Evolutionary conservation across 1,284 basidiomycete species (phyloP), one percentile per base, ranked within the genome.

Genomic region (Fomitopsis schrenkii): DNA sequence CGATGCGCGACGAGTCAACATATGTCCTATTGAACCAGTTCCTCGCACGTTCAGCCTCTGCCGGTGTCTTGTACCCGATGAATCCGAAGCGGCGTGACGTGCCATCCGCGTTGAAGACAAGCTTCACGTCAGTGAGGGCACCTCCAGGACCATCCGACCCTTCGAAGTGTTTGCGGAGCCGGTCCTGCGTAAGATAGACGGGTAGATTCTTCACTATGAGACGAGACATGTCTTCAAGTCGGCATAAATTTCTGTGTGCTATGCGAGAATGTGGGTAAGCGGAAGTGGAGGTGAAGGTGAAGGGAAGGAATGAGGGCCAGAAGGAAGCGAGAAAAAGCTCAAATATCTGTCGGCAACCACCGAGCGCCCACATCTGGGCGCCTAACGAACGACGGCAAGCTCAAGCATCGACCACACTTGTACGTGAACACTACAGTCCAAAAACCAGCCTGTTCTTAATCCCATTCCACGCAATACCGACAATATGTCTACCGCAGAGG

Each of bases 141-240:
- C 83, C 87, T 1, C 77, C 77, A n/a, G 89, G 93, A 57, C 80
- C 83, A 42, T 78, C 82, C 59, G 76, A 80, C 58, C 86, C 83
- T 57, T 83, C 78, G 70, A 94, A 88, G 74, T 95, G 90, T 61
- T 86, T 81, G 48, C 85, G 82, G 10, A 97, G 83, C 35, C 83
- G 81, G 8, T 80, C 80, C 38, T 87, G 83, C 0, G 90, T 88
- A 35, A 92, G 79, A 71, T 89, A 90, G 0, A 85, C 71, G 0
- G 96, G 95, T 1, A 99, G 77, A 69, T 95, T 95, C 70, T 94
- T 95, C 55, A 98, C 81, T 60, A 99, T 92, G 52, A 99, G 85
- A 54, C 97, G 91, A 15, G 96, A 97, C 93, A 92, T 93, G 3
- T 12, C 55, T 50, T 22, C 4, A n/a, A 3, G 42, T 17, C 4